These are phyloP conservation scores for Collybiopsis luxurians DNA, from an alignment of 768 basidiomycete genomes.

Conservation along the genomic window DNA sequence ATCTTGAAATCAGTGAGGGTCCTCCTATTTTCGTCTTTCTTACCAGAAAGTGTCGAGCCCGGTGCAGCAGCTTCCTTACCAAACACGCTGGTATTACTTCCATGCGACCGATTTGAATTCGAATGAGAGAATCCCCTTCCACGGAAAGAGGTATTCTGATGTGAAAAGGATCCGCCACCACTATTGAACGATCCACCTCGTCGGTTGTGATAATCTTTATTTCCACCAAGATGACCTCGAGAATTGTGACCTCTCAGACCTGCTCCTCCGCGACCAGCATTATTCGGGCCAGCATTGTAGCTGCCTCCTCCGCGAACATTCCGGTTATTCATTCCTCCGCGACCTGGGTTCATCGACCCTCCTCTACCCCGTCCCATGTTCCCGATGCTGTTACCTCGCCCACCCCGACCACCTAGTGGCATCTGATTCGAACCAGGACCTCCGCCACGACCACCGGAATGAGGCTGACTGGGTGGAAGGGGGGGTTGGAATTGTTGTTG, in stretches of 20 bases:
- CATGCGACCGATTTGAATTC: constrained; percentile 30
- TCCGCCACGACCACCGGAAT: constrained; percentile 22
- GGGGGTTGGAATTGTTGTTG: constrained; percentile 69
- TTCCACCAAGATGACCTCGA: constrained; percentile 62
- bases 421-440: constrained; percentile 27
- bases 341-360: constrained; percentile 39
- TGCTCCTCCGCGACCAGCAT: constrained; percentile 42
- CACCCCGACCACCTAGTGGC: constrained; percentile 20
- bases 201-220: constrained; percentile 60
- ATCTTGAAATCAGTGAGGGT: constrained; percentile 99
- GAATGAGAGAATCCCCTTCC: constrained; percentile 61
- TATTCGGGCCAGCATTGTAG: constrained; percentile 36
- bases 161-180: constrained; percentile 37
- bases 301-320: constrained; percentile 38
- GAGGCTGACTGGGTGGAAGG: constrained; percentile 45
- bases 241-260: constrained; percentile 62
- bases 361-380: constrained; percentile 46
- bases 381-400: constrained; percentile 33
- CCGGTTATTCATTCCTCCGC: constrained; percentile 55
- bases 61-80: constrained; percentile 27
- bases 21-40: constrained; percentile 85
- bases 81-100: constrained; percentile 24
- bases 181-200: constrained; percentile 65
- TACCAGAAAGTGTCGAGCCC: constrained; percentile 48
- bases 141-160: constrained; percentile 50